Percentiles rank a stretch among this genome's conserved stretches.
phyloP scores from a whole-genome alignment of 208 protist genomes.

The Wallacemonas collosoma region DNA sequence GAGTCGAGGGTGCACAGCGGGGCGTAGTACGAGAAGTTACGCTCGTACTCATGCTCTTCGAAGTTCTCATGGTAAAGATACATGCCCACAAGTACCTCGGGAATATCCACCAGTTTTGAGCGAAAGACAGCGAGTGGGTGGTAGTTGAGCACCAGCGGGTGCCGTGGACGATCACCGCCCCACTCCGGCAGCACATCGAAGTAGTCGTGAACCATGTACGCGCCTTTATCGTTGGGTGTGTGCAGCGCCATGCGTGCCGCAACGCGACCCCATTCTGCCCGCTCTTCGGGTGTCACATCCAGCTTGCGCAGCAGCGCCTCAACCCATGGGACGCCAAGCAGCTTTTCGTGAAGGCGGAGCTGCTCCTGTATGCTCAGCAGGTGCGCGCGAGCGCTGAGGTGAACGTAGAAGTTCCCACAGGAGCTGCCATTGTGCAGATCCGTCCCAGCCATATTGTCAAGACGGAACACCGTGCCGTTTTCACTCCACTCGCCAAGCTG shows the following conservation, averaged over 20 bases:
- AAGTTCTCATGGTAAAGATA: slow-evolving; percentile 81
- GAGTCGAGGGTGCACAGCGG: slow-evolving; percentile 88
- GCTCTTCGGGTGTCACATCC: slow-evolving; percentile 62
- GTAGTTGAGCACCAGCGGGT: slow-evolving; percentile 90
- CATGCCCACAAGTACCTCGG: slow-evolving; percentile 88
- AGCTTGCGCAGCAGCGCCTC: slow-evolving; percentile 55
- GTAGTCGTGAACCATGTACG: slow-evolving; percentile 89
- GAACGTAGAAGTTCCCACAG: slow-evolving; percentile 88
- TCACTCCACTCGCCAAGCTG: slow-evolving; percentile 87
- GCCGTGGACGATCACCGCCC: slow-evolving; percentile 56
- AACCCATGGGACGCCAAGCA: slow-evolving; percentile 54
- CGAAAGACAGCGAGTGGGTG: slow-evolving; percentile 89
- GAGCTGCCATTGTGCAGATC: slow-evolving; percentile 85
- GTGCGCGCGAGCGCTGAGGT: slow-evolving; percentile 87
- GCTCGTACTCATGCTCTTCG: slow-evolving; percentile 67
- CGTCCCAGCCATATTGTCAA: slow-evolving; percentile 84
- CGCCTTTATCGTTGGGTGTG: slow-evolving; percentile 60
- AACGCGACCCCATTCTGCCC: slow-evolving; percentile 53
- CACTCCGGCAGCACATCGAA: slow-evolving; percentile 82
- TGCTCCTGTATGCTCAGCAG: slow-evolving; percentile 55
- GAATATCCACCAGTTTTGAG: slow-evolving; percentile 85
- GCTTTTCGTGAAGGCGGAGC: slow-evolving; percentile 43
- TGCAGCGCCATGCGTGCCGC: slow-evolving; percentile 61
- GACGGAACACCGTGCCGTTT: slow-evolving; percentile 65
- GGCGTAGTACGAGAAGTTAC: slow-evolving; percentile 81